Evolutionary conservation across 1,284 basidiomycete genomes (phyloP).

Genomic region (Ustilago crameri): DNA sequence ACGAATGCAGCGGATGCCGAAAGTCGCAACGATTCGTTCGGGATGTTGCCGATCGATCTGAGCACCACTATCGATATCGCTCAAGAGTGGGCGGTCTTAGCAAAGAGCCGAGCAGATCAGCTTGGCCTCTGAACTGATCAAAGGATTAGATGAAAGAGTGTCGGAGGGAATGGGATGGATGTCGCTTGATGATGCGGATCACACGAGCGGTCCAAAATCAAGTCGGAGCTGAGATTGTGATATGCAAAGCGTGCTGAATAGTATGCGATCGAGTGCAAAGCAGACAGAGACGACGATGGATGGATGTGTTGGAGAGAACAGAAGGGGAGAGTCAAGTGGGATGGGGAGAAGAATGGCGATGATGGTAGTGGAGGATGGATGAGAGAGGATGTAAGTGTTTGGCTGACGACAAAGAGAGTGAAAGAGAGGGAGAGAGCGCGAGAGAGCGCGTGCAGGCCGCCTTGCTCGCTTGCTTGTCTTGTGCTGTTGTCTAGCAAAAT

Average conservation of each 20-base stretch:
- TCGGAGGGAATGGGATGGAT: background rate
- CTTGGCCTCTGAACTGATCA: background rate
- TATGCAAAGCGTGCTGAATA: background rate
- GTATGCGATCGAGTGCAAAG: background rate
- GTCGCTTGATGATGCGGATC: background rate
- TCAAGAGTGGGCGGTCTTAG: background rate
- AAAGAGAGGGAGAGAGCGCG: too few relatives aligned
- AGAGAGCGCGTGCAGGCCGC: too few relatives aligned
- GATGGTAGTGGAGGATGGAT: conserved; percentile 1
- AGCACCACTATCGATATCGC: background rate
- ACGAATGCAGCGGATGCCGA: too few relatives aligned
- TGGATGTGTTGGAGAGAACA: background rate
- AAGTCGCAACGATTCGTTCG: background rate
- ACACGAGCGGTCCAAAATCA: background rate
- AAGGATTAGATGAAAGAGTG: background rate
- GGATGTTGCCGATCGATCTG: background rate
- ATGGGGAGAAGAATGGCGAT: background rate
- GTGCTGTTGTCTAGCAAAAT: too few relatives aligned
- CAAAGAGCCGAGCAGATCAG: background rate
- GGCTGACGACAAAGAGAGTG: too few relatives aligned
- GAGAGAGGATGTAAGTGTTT: background rate
- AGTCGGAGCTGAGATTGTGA: background rate
- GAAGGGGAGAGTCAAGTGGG: background rate
- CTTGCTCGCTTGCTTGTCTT: too few relatives aligned
- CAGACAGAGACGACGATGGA: background rate